Percentiles rank a stretch among this genome's conserved stretches.
phyloP scores from a whole-genome alignment of 164 flowering plant genomes.

The Cinnamomum micranthum region DNA sequence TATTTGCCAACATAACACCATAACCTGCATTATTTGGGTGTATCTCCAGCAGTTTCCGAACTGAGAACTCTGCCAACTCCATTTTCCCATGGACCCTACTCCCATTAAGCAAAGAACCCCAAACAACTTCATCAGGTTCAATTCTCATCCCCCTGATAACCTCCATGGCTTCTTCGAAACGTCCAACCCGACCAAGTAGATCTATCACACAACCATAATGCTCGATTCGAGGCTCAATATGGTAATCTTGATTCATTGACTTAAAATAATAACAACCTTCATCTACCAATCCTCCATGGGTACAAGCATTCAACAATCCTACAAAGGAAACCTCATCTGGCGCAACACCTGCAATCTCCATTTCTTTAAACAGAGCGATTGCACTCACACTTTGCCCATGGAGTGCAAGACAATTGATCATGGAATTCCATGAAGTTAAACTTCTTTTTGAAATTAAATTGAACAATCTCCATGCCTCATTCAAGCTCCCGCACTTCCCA shows the following conservation, averaged over 20 bases:
- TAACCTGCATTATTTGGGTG: slow-evolving; percentile 62
- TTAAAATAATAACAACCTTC: slow-evolving; percentile 40
- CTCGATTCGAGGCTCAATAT: slow-evolving; percentile 47
- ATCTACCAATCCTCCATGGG: slow-evolving; percentile 58
- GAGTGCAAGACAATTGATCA: slow-evolving; percentile 58
- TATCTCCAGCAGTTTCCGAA: slow-evolving; percentile 43
- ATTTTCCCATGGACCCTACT: slow-evolving; percentile 46
- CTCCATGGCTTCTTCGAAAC: slow-evolving; percentile 50
- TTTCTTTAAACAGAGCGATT: slow-evolving; percentile 45
- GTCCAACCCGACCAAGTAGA: slow-evolving; percentile 63
- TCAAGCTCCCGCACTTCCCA: slow-evolving; percentile 64
- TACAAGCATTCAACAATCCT: slow-evolving; percentile 60
- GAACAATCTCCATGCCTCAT: slow-evolving; percentile 42
- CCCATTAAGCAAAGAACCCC: slow-evolving; percentile 68
- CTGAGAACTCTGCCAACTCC: slow-evolving; percentile 58
- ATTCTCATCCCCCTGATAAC: slow-evolving; percentile 46
- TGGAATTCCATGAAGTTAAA: slow-evolving; percentile 56
- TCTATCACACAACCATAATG: slow-evolving; percentile 69
- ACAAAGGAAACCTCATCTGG: slow-evolving; percentile 59
- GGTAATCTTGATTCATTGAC: slow-evolving; percentile 32
- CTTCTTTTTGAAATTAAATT: slow-evolving; percentile 25
- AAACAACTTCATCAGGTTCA: slow-evolving; percentile 57
- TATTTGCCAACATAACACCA: slow-evolving; percentile 57
- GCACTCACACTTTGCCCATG: slow-evolving; percentile 48
- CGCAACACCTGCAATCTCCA: slow-evolving; percentile 27